Evolutionary conservation across 495 filamentous ascomycete species (phyloP).

Genomic region (Penicillium mononematosum): DNA sequence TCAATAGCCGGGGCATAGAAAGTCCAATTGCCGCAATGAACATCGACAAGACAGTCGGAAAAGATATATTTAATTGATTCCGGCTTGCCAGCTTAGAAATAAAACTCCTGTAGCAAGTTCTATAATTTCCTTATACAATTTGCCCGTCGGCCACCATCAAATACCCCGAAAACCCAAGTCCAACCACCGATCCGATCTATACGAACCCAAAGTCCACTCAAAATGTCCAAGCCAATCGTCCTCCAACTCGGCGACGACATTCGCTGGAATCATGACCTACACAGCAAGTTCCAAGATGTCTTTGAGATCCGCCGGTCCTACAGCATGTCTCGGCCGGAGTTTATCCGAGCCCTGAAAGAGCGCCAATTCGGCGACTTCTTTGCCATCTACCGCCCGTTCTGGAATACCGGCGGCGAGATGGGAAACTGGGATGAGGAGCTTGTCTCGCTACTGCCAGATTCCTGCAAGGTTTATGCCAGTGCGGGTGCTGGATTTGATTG

Average conservation of each 20-base stretch:
- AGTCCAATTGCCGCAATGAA: background rate
- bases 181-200: background rate
- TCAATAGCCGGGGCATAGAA: slow-evolving; percentile 6
- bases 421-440: slow-evolving; percentile 72
- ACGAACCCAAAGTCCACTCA: slow-evolving; percentile 2
- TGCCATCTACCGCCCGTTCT: slow-evolving; percentile 74
- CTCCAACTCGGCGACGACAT: slow-evolving; percentile 71
- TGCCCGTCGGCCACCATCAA: background rate
- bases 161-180: background rate
- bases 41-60: background rate
- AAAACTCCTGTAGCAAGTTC: background rate
- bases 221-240: slow-evolving; percentile 43
- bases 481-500: slow-evolving; percentile 78
- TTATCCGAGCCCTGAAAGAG: slow-evolving; percentile 62
- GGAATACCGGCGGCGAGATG: slow-evolving; percentile 79
- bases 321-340: slow-evolving; percentile 53
- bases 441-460: slow-evolving; percentile 60
- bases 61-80: background rate
- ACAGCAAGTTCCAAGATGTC: slow-evolving; percentile 51
- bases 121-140: background rate
- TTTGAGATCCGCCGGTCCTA: slow-evolving; percentile 54
- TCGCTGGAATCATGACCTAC: slow-evolving; percentile 60
- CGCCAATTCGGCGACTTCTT: slow-evolving; percentile 67
- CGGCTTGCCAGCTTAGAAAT: background rate
- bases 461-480: slow-evolving; percentile 66